These are phyloP conservation scores for Alternaria tenuissima DNA, from an alignment of 2,329 filamentous ascomycete genomes.

Conservation along the genomic window DNA sequence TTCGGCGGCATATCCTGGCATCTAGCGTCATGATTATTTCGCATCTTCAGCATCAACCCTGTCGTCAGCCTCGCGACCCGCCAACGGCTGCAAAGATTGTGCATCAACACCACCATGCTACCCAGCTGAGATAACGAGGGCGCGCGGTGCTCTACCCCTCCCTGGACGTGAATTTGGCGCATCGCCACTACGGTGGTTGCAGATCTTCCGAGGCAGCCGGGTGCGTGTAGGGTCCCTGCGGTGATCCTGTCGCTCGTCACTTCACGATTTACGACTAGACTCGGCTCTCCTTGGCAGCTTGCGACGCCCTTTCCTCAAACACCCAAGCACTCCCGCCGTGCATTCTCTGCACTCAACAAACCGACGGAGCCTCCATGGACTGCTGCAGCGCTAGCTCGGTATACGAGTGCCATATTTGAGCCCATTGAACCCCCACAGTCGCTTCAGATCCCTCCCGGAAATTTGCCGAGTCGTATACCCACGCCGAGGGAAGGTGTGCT, in stretches of 20 bases:
- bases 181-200: background rate
- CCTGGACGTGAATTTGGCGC: background rate
- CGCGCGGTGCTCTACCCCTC: background rate
- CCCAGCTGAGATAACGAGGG: background rate
- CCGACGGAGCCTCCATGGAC: constrained; percentile 7
- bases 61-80: constrained; percentile 12
- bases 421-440: constrained; percentile 8
- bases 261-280: constrained; percentile 17
- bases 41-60: constrained; percentile 9
- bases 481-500: constrained; percentile 7
- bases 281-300: constrained; percentile 34
- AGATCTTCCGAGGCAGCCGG: constrained; percentile 15
- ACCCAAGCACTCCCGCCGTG: constrained; percentile 14
- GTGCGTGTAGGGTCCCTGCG: constrained; percentile 8
- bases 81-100: constrained; percentile 3
- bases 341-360: constrained; percentile 12
- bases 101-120: background rate
- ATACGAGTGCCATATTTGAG: background rate
- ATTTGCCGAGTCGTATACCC: constrained; percentile 3
- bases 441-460: constrained; percentile 10
- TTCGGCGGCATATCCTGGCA: background rate
- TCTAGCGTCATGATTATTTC: constrained; percentile 4
- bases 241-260: constrained; percentile 25
- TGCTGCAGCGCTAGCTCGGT: background rate
- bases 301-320: constrained; percentile 23